Conservation (phyloP, 2,329 filamentous ascomycete genomes). For the Coleophoma crateriformis region DNA sequence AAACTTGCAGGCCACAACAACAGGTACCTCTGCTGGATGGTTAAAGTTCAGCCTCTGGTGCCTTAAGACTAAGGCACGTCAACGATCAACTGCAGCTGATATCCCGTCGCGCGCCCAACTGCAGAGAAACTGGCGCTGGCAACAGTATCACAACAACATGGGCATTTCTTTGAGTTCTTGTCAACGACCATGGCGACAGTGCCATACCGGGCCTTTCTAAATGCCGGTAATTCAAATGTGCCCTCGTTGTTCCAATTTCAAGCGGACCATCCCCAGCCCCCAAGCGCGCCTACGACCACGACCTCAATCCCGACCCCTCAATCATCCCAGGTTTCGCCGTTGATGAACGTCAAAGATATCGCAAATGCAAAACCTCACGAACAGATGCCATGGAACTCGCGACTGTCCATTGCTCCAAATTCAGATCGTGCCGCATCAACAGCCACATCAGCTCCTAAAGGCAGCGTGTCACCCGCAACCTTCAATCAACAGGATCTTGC, state of each 20-base stretch:
- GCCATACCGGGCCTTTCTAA: slow-evolving; percentile 10
- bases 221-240: slow-evolving; percentile 7
- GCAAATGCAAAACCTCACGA: slow-evolving; percentile 6
- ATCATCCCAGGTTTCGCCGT: not conserved
- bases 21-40: too few species aligned
- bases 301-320: slow-evolving; percentile 12
- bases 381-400: slow-evolving; percentile 3
- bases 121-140: not conserved
- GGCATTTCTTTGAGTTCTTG: slow-evolving; percentile 13
- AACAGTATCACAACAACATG: slow-evolving; percentile 14
- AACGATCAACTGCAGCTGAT: too few species aligned
- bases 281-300: slow-evolving; percentile 10
- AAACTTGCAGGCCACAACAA: too few species aligned
- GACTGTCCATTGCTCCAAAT: not conserved
- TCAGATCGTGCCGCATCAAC: too few species aligned
- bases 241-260: slow-evolving; percentile 18
- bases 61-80: too few species aligned
- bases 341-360: not conserved
- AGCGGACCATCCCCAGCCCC: slow-evolving; percentile 12
- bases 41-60: too few species aligned
- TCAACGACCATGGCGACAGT: slow-evolving; percentile 20
- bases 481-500: slow-evolving; percentile 50
- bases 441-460: too few species aligned
- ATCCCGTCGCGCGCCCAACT: too few species aligned
- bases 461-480: slow-evolving; percentile 10